Evolutionary conservation across 805 yeast species (phyloP).

Genomic region (Metschnikowia lunata): DNA sequence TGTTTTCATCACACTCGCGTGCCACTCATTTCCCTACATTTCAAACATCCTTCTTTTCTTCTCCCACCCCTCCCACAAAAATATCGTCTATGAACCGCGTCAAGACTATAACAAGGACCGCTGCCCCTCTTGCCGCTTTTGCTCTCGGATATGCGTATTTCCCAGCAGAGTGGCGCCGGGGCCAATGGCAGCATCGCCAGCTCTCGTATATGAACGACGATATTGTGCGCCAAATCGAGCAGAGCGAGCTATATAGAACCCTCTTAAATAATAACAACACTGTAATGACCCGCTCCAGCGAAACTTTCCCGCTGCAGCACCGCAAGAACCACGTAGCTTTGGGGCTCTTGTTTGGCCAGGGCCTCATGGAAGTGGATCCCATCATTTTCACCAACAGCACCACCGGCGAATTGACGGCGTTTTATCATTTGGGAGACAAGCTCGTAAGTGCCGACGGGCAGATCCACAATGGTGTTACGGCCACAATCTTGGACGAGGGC

Average conservation of each 20-base stretch:
- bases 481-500: slow-evolving; percentile 80
- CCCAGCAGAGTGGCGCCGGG: slow-evolving; percentile 18
- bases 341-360: slow-evolving; percentile 66
- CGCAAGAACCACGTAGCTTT: slow-evolving; percentile 61
- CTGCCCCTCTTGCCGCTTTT: slow-evolving; percentile 16
- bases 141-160: slow-evolving; percentile 16
- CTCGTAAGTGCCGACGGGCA: slow-evolving; percentile 66
- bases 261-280: slow-evolving; percentile 5
- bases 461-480: slow-evolving; percentile 76
- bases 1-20: too few species aligned
- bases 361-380: slow-evolving; percentile 73
- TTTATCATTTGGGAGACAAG: slow-evolving; percentile 66
- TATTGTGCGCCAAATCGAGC: slow-evolving; percentile 31
- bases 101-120: slow-evolving; percentile 9
- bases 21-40: too few species aligned
- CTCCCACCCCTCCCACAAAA: background rate
- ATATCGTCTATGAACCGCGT: slow-evolving; percentile 5
- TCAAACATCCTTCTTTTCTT: background rate
- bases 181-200: slow-evolving; percentile 13
- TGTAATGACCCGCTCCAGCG: slow-evolving; percentile 13
- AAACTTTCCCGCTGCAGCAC: slow-evolving; percentile 52
- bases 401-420: slow-evolving; percentile 53
- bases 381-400: slow-evolving; percentile 51
- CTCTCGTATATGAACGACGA: slow-evolving; percentile 19
- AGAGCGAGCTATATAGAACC: slow-evolving; percentile 22